These are phyloP conservation scores for Aspergillus sp. DNA, from an alignment of 2,329 filamentous ascomycete species.

Conservation along the genomic window DNA sequence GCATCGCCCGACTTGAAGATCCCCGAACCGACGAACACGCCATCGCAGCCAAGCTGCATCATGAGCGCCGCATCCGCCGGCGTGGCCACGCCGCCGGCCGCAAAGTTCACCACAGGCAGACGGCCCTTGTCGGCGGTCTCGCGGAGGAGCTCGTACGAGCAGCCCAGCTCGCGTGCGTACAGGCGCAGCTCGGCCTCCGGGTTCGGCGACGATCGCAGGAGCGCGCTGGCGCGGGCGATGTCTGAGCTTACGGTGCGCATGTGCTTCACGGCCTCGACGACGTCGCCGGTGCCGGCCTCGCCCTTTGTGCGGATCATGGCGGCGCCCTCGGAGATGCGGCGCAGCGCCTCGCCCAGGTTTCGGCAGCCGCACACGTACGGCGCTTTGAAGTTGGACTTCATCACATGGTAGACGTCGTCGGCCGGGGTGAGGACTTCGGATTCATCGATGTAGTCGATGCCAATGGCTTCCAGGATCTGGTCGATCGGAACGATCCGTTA, in stretches of 20 bases:
- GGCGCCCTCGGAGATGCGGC: conserved; percentile 83
- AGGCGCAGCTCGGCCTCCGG: conserved; percentile 64
- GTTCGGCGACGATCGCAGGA: conserved; percentile 34
- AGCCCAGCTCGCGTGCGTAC: conserved; percentile 71
- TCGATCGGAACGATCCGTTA: not conserved
- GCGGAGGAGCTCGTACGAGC: conserved; percentile 67
- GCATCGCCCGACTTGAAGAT: conserved; percentile 97
- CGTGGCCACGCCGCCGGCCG: conserved; percentile 97
- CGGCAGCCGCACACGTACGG: conserved; percentile 97
- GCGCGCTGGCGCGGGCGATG: conserved; percentile 60
- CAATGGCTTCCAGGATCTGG: conserved; percentile 85
- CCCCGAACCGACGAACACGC: conserved; percentile 91
- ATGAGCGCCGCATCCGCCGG: conserved; percentile 93
- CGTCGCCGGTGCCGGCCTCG: conserved; percentile 92
- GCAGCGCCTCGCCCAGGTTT: conserved; percentile 84
- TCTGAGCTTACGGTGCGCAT: conserved; percentile 83
- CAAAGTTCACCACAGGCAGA: conserved; percentile 94
- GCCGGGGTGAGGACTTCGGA: conserved; percentile 94
- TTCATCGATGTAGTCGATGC: conserved; percentile 97
- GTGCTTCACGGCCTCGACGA: conserved; percentile 92
- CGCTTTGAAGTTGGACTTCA: conserved; percentile 70
- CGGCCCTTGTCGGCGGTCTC: conserved; percentile 80
- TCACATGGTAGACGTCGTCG: conserved; percentile 82
- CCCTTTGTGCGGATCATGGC: conserved; percentile 99
- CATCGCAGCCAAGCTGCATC: conserved; percentile 98